Base-by-base conservation (phyloP, 805 yeast genomes). In the Saturnispora zaruensis region DNA sequence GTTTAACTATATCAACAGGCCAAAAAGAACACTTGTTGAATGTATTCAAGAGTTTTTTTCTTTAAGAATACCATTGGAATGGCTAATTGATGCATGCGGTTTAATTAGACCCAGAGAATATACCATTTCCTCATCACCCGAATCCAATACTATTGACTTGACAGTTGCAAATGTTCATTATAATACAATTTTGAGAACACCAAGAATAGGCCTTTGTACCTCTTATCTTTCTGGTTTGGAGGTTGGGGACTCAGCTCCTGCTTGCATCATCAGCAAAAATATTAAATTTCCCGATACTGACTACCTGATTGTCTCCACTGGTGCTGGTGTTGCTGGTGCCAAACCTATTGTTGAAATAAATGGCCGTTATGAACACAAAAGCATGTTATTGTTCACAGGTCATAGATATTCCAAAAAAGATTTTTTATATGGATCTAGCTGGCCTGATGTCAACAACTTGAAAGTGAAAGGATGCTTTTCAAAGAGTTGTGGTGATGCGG, bases 291-390 rank as follows among this genome's bases (percentile, higher is more conserved):
- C 53, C 6, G 25, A 44, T 1, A 23, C 51, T 2, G 51, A 45
- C 13, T 66, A 85, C 24, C 67, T 93, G 3, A 70, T 91, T 76
- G 74, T 91, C 4, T 84, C 91, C 1, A 95, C 99, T 0, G 99
- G 99, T 3, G 95, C 98, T 0, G 99, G 99, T 2, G 72, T 93
- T 9, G 99, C 99, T 0, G 99, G 99, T 2, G 80, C 91, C 76
- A 78, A 87, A 59, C 76, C 87, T 1, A 59, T 90, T 38, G 73
- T 91, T 13, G 77, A 77, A 41, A 59, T 70, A 1, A 50, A 48
- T 28, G 11, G 26, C 20, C 41, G 25, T 25, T 57, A 64, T 3
- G 51, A 64, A 18, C 34, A 54, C 0, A 49, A 51, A 38, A 62
- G 65, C 1, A 59, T 84, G 38, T 67, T 74, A 41, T 64, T 91